Evolutionary conservation across 805 yeast species (phyloP).

Genomic region (Saturnispora silvae): DNA sequence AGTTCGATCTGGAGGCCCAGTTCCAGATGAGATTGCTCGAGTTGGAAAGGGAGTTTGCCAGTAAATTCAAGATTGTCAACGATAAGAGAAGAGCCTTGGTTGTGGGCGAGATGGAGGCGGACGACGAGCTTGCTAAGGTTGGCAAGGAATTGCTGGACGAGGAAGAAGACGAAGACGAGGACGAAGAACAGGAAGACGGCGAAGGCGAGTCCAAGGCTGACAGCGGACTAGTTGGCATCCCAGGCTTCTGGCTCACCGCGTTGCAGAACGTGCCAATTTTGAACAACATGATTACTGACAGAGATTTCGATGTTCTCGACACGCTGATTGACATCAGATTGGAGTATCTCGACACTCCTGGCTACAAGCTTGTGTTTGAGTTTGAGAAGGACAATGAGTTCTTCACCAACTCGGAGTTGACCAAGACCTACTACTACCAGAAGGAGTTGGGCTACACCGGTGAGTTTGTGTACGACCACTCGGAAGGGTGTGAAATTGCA

Average conservation of each 20-base stretch:
- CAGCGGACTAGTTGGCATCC: slow-evolving; percentile 48
- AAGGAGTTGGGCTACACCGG: slow-evolving; percentile 91
- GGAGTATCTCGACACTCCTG: slow-evolving; percentile 76
- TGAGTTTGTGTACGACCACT: slow-evolving; percentile 93
- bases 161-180: slow-evolving; percentile 33
- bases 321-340: slow-evolving; percentile 60
- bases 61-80: slow-evolving; percentile 66
- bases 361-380: slow-evolving; percentile 78
- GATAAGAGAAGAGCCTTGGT: slow-evolving; percentile 63
- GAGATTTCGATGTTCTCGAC: slow-evolving; percentile 77
- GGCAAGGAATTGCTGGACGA: slow-evolving; percentile 29
- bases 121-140: slow-evolving; percentile 51
- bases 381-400: slow-evolving; percentile 61
- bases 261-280: slow-evolving; percentile 75
- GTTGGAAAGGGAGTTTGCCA: slow-evolving; percentile 71
- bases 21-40: slow-evolving; percentile 83
- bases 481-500: slow-evolving; percentile 77
- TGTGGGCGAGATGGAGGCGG: slow-evolving; percentile 66
- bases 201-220: slow-evolving; percentile 14
- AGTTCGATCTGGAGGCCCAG: slow-evolving; percentile 77
- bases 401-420: slow-evolving; percentile 60
- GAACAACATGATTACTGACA: slow-evolving; percentile 75
- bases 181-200: slow-evolving; percentile 30
- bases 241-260: slow-evolving; percentile 95
- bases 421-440: slow-evolving; percentile 88